phyloP scores from a whole-genome alignment of 257 asterid species.

The Salvia hispanica region DNA sequence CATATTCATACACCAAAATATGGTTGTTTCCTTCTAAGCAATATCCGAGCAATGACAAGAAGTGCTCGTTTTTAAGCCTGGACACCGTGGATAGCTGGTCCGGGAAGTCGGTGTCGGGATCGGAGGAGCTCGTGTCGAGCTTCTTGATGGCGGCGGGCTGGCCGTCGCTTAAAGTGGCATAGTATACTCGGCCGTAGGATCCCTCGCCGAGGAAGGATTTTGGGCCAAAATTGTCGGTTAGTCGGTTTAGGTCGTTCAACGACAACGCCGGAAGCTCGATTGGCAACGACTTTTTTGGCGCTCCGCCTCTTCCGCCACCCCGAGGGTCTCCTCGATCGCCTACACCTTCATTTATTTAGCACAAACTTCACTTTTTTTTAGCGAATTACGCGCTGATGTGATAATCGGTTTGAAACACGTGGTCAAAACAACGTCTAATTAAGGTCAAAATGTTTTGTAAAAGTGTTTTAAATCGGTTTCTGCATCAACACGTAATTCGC shows the following conservation, averaged over 20 bases:
- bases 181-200: constrained; percentile 72
- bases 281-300: constrained; percentile 63
- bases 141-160: constrained; percentile 65
- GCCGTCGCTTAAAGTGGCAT: constrained; percentile 58
- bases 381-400: too few relatives aligned
- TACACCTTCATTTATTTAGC: too few relatives aligned
- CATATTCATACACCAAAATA: constrained; percentile 73
- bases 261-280: constrained; percentile 73
- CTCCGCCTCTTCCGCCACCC: constrained; percentile 69
- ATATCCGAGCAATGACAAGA: constrained; percentile 71
- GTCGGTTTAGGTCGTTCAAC: constrained; percentile 53
- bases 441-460: too few relatives aligned
- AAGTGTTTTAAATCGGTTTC: too few relatives aligned
- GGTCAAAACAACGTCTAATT: too few relatives aligned
- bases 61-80: constrained; percentile 75
- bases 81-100: constrained; percentile 78
- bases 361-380: too few relatives aligned
- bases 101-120: constrained; percentile 61
- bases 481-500: too few relatives aligned
- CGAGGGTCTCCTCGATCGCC: constrained; percentile 79
- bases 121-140: constrained; percentile 62
- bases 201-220: constrained; percentile 78
- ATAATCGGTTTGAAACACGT: too few relatives aligned
- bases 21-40: constrained; percentile 69
- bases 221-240: constrained; percentile 63